Evolutionary conservation across 1,139 yeast species (phyloP).

Genomic region (Magnusiomyces fungicola): DNA sequence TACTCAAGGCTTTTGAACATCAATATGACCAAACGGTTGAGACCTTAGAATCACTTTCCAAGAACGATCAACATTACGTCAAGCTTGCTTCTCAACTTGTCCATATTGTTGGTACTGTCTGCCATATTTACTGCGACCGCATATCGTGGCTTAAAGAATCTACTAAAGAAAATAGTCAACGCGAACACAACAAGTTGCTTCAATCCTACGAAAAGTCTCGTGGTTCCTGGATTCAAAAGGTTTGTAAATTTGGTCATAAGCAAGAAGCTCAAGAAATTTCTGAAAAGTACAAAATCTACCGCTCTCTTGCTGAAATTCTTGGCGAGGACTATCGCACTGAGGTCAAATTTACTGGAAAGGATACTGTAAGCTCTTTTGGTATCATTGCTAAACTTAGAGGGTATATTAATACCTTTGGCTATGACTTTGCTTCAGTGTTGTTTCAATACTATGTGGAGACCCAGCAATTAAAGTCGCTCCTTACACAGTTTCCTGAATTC

Average conservation of each 20-base stretch:
- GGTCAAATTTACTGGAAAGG: constrained; percentile 27
- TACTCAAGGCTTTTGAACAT: constrained; percentile 23
- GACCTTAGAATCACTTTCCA: constrained; percentile 14
- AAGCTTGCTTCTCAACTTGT: constrained; percentile 23
- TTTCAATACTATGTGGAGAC: constrained; percentile 52
- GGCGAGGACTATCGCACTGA: constrained; percentile 38
- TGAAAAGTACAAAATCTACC: constrained; percentile 59
- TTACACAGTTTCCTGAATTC: constrained; percentile 52
- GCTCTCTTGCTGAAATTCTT: constrained; percentile 57
- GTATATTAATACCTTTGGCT: constrained; percentile 58
- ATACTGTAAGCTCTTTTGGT: constrained; percentile 24
- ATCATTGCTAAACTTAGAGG: constrained; percentile 34
- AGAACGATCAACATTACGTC: constrained; percentile 13
- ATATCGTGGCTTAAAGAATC: constrained; percentile 21
- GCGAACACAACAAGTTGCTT: constrained; percentile 19
- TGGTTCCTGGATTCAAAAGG: constrained; percentile 47
- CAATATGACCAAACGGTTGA: constrained; percentile 21
- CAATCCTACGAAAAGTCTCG: constrained; percentile 26
- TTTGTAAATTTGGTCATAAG: constrained; percentile 43
- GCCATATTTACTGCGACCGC: constrained; percentile 27
- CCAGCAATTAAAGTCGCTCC: constrained; percentile 47
- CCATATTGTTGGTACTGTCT: constrained; percentile 27
- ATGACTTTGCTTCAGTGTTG: constrained; percentile 59
- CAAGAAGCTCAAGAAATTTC: constrained; percentile 56
- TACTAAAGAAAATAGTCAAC: constrained; percentile 7